Evolutionary conservation across 495 filamentous ascomycete species (phyloP).

Genomic region (Lasiosphaeriaceae sp.): DNA sequence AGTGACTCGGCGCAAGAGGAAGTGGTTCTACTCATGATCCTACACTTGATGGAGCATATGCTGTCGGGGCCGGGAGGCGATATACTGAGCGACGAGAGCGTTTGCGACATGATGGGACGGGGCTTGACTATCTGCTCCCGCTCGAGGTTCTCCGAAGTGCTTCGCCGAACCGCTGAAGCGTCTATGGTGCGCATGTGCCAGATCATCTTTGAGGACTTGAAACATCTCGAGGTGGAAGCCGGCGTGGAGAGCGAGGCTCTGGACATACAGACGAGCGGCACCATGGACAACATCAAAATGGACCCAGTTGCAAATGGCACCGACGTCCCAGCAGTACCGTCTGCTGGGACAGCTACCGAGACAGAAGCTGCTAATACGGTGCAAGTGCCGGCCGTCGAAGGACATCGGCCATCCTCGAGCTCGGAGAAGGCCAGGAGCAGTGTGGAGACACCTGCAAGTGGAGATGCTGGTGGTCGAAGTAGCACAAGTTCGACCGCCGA

Average conservation of each 20-base stretch:
- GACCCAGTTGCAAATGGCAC: constrained; percentile 80
- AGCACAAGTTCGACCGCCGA: constrained; percentile 33
- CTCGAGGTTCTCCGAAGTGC: constrained; percentile 81
- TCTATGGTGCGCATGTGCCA: constrained; percentile 99
- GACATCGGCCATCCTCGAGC: constrained; percentile 44
- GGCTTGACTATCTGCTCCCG: constrained; percentile 97
- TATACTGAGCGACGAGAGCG: constrained; percentile 89
- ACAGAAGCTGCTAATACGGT: constrained; percentile 35
- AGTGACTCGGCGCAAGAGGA: constrained; percentile 93
- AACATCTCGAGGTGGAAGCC: constrained; percentile 72
- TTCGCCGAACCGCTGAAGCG: constrained; percentile 89
- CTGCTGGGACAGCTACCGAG: constrained; percentile 18
- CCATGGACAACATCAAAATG: constrained; percentile 79
- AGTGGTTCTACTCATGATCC: constrained; percentile 85
- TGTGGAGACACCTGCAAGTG: constrained; percentile 17
- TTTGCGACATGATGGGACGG: constrained; percentile 99
- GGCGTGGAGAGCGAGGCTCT: constrained; percentile 55
- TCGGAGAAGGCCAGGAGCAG: constrained; percentile 32
- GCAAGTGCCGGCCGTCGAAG: constrained; percentile 33
- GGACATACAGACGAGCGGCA: constrained; percentile 57
- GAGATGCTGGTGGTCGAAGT: constrained; percentile 22
- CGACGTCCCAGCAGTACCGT: constrained; percentile 28
- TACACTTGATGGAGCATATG: constrained; percentile 98
- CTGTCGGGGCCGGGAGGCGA: constrained; percentile 88
- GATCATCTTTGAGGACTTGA: constrained; percentile 89